Evolutionary conservation across 75 land plant species (phyloP).

Genomic region (Sequoia sempervirens): DNA sequence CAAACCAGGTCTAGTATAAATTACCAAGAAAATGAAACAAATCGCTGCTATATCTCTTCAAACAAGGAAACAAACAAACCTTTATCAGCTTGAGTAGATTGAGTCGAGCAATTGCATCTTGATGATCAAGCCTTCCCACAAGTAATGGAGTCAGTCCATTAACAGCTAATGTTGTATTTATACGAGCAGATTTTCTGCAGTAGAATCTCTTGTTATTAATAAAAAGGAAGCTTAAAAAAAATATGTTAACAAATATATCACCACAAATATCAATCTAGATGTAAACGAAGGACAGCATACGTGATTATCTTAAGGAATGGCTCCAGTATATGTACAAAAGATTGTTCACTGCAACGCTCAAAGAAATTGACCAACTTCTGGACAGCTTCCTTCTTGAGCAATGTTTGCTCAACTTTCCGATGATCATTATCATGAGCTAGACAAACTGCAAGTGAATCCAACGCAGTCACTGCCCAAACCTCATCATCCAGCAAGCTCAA

Average conservation of each 20-base stretch:
- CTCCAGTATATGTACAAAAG: constrained; percentile 94
- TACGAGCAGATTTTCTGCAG: constrained; percentile 92
- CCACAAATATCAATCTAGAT: not conserved
- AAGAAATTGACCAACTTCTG: constrained; percentile 90
- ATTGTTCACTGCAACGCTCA: constrained; percentile 78
- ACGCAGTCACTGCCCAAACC: constrained; percentile 87
- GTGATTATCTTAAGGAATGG: constrained; percentile 97
- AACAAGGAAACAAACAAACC: constrained; percentile 37
- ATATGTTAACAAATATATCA: constrained; percentile 1
- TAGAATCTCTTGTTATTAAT: not conserved
- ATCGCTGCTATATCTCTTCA: not conserved
- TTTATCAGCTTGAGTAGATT: constrained; percentile 90
- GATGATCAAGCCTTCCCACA: constrained; percentile 90
- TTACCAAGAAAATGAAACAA: not conserved
- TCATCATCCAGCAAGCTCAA: constrained; percentile 88
- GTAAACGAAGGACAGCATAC: constrained; percentile 26
- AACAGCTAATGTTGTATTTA: constrained; percentile 86
- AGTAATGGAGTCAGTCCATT: constrained; percentile 95
- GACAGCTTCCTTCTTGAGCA: constrained; percentile 81
- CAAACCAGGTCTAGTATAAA: not conserved
- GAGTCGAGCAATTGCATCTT: constrained; percentile 98
- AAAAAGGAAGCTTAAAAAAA: not conserved
- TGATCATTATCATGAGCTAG: constrained; percentile 98
- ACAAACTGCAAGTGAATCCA: constrained; percentile 97
- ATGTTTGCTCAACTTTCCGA: constrained; percentile 83